Evolutionary conservation across 2,329 filamentous ascomycete genomes (phyloP), one percentile per base, ranked within the genome.

Genomic region (Anisogramma anomala): DNA sequence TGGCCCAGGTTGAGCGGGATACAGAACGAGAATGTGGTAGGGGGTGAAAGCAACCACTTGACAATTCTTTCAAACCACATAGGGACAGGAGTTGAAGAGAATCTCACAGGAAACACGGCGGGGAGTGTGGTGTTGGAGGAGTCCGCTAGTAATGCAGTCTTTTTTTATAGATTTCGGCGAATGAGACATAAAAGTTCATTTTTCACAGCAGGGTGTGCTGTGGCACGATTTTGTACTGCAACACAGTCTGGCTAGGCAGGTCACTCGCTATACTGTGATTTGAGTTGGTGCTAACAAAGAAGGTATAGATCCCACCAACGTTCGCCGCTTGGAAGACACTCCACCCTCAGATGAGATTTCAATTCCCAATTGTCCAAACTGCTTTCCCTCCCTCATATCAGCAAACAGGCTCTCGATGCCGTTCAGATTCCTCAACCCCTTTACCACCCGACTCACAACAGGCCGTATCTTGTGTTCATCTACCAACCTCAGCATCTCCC

Each of bases 331-430:
- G 1, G 52, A 54, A n/a, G 47, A 46, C 20, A 41, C 39, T 27
- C 46, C 46, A 3, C 32, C 40, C 10, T 51, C 57, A 10, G 53
- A 50, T 0, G 53, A 68, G 52, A 88, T 72, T 52, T 84, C 75
- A 49, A 95, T 75, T 2, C 95, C 86, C 52, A 96, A 61, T 64
- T 96, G 96, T 9, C 89, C 91, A 66, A 96, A 94, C 61, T 96
- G 89, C 48, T 66, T 78, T 0, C 82, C 85, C 5, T 77, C 74
- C 57, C 84, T 85, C 77, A 96, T 94, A 37, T 94, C 86, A 30
- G 84, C 79, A 57, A 94, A 96, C 38, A 95, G 60, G 0, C 68
- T 69, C 46, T 96, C 78, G 40, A 96, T 84, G n/a, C 67, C 81
- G n/a, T 78, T 69, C 6, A 94, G 52, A 52, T 88, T 79, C 39